Percentiles rank a stretch among this genome's conserved stretches.
Conservation (phyloP, 2,329 filamentous ascomycete genomes). For the Colletotrichum gloeosporioides region DNA sequence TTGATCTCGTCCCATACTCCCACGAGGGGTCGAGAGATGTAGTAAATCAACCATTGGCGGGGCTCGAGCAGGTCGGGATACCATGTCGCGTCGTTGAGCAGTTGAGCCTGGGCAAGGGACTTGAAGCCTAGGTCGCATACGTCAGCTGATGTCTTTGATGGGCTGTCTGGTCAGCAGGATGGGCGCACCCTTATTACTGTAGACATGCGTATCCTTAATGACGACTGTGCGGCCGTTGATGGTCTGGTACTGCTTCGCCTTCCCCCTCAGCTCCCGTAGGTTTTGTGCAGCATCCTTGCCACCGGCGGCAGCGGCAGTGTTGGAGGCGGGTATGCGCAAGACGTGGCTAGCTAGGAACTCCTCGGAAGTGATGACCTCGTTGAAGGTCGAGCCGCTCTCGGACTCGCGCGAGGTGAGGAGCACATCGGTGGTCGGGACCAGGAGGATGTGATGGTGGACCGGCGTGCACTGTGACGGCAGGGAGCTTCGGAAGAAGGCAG, state of each 20-base stretch:
- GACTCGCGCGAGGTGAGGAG: conserved; percentile 87
- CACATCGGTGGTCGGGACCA: conserved; percentile 92
- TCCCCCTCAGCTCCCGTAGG: conserved; percentile 85
- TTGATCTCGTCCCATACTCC: conserved; percentile 81
- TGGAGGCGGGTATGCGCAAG: conserved; percentile 71
- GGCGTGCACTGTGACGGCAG: conserved; percentile 91
- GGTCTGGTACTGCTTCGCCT: conserved; percentile 93
- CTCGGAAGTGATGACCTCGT: conserved; percentile 85
- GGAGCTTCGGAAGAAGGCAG: conserved; percentile 98
- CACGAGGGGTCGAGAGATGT: conserved; percentile 87
- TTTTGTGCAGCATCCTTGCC: conserved; percentile 65
- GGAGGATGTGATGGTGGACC: conserved; percentile 88
- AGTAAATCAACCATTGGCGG: conserved; percentile 95
- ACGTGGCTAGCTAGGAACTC: conserved; percentile 98
- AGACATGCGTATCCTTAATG: conserved; percentile 90
- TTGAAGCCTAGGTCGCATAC: conserved; percentile 76
- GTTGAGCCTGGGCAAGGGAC: conserved; percentile 84
- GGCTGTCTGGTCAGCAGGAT: neutral
- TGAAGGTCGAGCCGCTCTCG: conserved; percentile 78
- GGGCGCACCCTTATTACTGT: conserved; percentile 88
- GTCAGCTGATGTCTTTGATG: neutral
- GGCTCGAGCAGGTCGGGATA: conserved; percentile 89
- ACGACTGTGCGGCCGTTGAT: conserved; percentile 92
- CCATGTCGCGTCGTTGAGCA: conserved; percentile 84
- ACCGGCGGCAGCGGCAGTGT: conserved; percentile 51